phyloP scores from a whole-genome alignment of 163 green algal species.

The Prototheca cutis region DNA sequence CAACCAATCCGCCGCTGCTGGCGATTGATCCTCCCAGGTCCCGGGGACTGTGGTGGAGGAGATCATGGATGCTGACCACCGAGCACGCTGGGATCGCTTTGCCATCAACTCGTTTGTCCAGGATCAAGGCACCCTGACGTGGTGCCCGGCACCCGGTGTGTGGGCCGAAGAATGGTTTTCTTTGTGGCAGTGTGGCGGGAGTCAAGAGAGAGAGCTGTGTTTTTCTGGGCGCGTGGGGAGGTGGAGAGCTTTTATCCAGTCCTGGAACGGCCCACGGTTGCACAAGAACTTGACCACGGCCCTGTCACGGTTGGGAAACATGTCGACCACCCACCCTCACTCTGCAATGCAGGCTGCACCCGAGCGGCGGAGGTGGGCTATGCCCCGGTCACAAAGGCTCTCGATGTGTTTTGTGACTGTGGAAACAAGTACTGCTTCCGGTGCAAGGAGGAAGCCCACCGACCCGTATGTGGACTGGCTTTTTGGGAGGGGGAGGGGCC shows the following conservation, averaged over 20 bases:
- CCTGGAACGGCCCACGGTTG: background rate
- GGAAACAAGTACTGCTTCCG: slow-evolving; percentile 84
- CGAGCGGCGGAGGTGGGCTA: slow-evolving; percentile 46
- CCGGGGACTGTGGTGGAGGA: slow-evolving; percentile 41
- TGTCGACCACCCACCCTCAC: background rate
- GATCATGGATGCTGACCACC: slow-evolving; percentile 28
- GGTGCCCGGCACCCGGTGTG: slow-evolving; percentile 56
- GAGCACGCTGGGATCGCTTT: slow-evolving; percentile 56
- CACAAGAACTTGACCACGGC: too few species aligned
- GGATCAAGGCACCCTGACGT: slow-evolving; percentile 68
- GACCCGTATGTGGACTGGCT: slow-evolving; percentile 53
- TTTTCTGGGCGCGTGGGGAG: too few species aligned
- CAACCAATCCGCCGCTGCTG: too few species aligned
- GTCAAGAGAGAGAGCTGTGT: too few species aligned
- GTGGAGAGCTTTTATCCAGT: background rate
- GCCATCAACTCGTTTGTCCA: slow-evolving; percentile 79
- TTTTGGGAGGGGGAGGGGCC: background rate
- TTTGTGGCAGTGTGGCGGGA: too few species aligned
- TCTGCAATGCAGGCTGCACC: slow-evolving; percentile 40
- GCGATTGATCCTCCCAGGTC: slow-evolving; percentile 43
- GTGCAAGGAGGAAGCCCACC: slow-evolving; percentile 90
- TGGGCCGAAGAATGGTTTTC: too few species aligned
- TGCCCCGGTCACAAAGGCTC: slow-evolving; percentile 6
- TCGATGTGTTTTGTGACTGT: slow-evolving; percentile 84
- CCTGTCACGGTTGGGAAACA: too few species aligned